phyloP scores from a whole-genome alignment of 208 protist species.

The Crithidia brevicula region DNA sequence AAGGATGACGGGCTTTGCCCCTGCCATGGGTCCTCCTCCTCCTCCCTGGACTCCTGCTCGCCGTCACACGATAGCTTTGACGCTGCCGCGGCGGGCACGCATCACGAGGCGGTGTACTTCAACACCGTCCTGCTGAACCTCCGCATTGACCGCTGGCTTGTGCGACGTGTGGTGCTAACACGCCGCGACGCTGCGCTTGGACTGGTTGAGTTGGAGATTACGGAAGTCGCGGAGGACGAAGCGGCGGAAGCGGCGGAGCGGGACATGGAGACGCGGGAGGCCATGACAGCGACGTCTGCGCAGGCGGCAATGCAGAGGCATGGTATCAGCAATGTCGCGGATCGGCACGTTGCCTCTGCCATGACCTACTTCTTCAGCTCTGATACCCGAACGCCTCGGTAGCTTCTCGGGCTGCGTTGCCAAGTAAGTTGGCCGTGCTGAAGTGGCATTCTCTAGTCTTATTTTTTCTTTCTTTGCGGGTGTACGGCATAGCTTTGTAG shows the following conservation, averaged over 20 bases:
- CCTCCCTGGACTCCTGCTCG: not conserved
- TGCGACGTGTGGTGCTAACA: constrained; percentile 12
- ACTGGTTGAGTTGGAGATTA: constrained; percentile 18
- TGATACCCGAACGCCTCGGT: constrained; percentile 8
- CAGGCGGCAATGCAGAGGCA: not conserved
- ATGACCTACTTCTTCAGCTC: constrained; percentile 22
- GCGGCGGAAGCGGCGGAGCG: not conserved
- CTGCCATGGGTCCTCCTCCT: not conserved
- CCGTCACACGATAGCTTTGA: constrained; percentile 11
- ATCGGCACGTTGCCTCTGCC: not conserved
- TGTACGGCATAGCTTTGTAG: no score
- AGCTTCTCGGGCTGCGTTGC: no score
- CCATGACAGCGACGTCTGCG: not conserved
- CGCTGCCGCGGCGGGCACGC: not conserved
- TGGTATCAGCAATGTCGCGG: not conserved
- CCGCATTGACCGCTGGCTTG: constrained; percentile 13
- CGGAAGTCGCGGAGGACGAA: constrained; percentile 9
- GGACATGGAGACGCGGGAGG: not conserved
- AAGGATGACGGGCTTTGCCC: not conserved
- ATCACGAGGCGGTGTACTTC: constrained; percentile 21
- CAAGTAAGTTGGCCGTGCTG: no score
- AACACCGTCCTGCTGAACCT: constrained; percentile 20
- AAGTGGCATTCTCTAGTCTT: no score
- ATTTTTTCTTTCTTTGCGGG: no score
- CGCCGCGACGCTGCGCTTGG: constrained; percentile 8